Evolutionary conservation across 2,329 filamentous ascomycete genomes (phyloP).

Genomic region (Mariannaea elegans): DNA sequence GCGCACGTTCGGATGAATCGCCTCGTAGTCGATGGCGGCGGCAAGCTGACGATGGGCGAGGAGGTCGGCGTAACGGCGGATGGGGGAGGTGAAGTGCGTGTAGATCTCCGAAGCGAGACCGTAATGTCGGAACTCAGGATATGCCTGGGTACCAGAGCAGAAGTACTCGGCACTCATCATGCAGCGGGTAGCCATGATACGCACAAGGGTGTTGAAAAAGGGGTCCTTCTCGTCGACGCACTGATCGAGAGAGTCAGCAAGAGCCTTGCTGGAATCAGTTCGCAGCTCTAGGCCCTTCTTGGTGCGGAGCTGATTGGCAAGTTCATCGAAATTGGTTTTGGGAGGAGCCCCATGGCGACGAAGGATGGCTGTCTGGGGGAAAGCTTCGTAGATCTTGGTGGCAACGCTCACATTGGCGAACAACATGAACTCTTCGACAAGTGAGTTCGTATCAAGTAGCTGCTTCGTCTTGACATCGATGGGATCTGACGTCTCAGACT

Average conservation of each 20-base stretch:
- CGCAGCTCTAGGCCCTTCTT: conserved; percentile 84
- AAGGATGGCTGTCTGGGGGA: conserved; percentile 94
- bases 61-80: conserved; percentile 96
- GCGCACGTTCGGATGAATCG: conserved; percentile 81
- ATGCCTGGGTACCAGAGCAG: conserved; percentile 90
- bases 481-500: conserved; percentile 95
- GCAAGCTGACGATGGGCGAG: conserved; percentile 94
- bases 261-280: conserved; percentile 87
- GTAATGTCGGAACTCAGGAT: conserved; percentile 96
- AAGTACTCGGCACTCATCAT: conserved; percentile 99
- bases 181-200: conserved; percentile 96
- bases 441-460: conserved; percentile 92
- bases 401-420: conserved; percentile 97
- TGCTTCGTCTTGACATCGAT: conserved; percentile 97
- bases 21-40: conserved; percentile 92
- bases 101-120: conserved; percentile 97
- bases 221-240: conserved; percentile 84
- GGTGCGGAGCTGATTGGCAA: conserved; percentile 87
- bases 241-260: conserved; percentile 88
- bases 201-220: conserved; percentile 98
- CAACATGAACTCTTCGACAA: conserved; percentile 99
- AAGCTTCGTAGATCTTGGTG: conserved; percentile 86
- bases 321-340: conserved; percentile 95
- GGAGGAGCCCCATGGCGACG: conserved; percentile 92
- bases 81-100: conserved; percentile 97